Base-by-base conservation (phyloP, 192 early-diverging fungal species). In the Umbelopsis isabellina region DNA sequence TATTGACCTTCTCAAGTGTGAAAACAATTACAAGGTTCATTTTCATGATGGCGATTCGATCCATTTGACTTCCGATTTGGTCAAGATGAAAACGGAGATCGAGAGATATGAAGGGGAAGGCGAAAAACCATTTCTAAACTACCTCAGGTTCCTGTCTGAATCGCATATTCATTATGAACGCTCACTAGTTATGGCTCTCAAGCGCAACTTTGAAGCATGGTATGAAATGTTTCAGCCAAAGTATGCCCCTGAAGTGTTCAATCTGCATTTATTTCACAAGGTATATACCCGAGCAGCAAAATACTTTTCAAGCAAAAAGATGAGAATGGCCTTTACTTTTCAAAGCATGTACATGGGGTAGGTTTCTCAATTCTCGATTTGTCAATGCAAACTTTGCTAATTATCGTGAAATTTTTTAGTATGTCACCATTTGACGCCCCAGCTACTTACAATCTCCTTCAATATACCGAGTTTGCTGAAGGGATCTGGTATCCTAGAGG, bases 271-370 rank as follows among this genome's bases (percentile, higher is more conserved):
- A 4, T 69, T 82, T 44, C 47, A 64, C 22, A 82, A 72, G 7
- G 46, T 84, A 11, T 87, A 83, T 66, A 46, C 61, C 20, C 69
- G 85, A 33, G 81, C 75, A 7, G 50, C 72, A 33, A 75, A 69
- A 11, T 85, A 76, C 53, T 87, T 87, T 68, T 66, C 70, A 50
- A 77, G 69, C n/a, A 82, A 84, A 53, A 82, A 87, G 72, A 75
- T 87, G 65, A 50, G 81, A 25, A 80, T 82, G 78, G 85, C 85
- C 1, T 84, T 88, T 68, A 86, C 85, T 10, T 87, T 88, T 55
- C 86, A 88, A 67, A 79, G 77, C 66, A 88, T 88, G 86, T 88
- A 88, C 68, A 87, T 88, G 86, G 85, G 86, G 79, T 80, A 73
- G 70, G 72, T 33, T 46, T 21, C 27, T 16, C 49, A 37, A 46